A percentile compares a stretch with the other conserved stretches of the same genome.
Conservation (phyloP, 495 filamentous ascomycete species). For the Cercophora scortea region DNA sequence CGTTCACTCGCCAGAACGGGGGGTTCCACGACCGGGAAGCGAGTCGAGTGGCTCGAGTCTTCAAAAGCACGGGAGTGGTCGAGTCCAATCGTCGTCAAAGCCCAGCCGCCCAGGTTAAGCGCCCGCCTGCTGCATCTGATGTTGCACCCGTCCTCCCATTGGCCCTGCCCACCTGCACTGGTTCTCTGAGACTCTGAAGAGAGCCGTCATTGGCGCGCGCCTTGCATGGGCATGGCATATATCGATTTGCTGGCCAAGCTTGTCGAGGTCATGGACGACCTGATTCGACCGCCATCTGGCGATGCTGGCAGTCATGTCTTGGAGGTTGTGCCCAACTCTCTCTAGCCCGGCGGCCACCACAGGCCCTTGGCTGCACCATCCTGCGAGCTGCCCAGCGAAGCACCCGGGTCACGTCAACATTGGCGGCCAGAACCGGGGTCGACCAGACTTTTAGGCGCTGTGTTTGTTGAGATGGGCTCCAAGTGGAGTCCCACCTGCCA, state of each 20-base stretch:
- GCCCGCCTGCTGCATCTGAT: constrained; percentile 17
- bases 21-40: too few relatives aligned
- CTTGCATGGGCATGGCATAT: constrained; percentile 18
- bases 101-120: constrained; percentile 20
- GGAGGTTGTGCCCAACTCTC: constrained; percentile 14
- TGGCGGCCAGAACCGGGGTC: not conserved
- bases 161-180: constrained; percentile 11
- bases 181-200: not conserved
- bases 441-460: constrained; percentile 18
- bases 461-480: constrained; percentile 12
- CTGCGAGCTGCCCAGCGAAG: not conserved
- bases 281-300: constrained; percentile 16
- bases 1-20: too few relatives aligned
- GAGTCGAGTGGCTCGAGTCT: too few relatives aligned
- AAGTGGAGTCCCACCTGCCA: not conserved
- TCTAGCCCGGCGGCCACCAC: not conserved
- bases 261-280: constrained; percentile 1
- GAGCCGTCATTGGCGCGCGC: constrained; percentile 24
- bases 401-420: constrained; percentile 2
- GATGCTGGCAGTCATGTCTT: constrained; percentile 1
- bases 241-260: constrained; percentile 13
- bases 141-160: constrained; percentile 13
- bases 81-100: too few relatives aligned
- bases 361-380: not conserved
- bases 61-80: too few relatives aligned